Base-by-base conservation (phyloP, 257 asterid genomes). In the Oldenlandia corymbosa region DNA sequence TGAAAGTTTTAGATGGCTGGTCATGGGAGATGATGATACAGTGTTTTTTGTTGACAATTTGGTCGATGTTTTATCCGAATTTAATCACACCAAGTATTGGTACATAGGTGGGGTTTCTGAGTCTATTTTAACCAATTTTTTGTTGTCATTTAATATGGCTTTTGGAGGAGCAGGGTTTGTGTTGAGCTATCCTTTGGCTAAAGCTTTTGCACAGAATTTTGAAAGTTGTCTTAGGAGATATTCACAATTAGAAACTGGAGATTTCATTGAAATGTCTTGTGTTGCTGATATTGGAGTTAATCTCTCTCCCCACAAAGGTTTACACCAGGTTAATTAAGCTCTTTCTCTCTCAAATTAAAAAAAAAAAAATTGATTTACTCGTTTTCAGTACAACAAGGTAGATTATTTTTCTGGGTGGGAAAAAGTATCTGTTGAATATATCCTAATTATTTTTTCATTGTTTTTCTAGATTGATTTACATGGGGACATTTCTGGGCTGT, bases 161-260 rank as follows among this genome's bases (percentile, higher is more conserved):
- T 88, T 82, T 37, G 96, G 96, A 0, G 96, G 96, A 36, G 96
- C 84, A 7, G 96, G 95, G 3, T 68, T 86, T 18, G 76, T 80
- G 6, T 32, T 86, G 70, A 88, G 96, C 47, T 83, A 75, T 31
- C 83, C 90, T 18, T 64, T 86, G 39, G 96, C 82, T 0, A 78
- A 68, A 65, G 87, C 90, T 3, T 34, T 88, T 41, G 81, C 81
- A 0, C 46, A 54, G 2, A 83, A 78, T 27, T 68, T 86, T 75
- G 80, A 81, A 9, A 55, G 52, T 55, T 86, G 93, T 50, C 62
- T 88, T 1, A 68, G 76, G 67, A 69, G 88, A 55, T 63, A 88
- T 61, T 68, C 79, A 6, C 34, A 70, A 1, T 6, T 56, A 13
- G 18, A 78, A 39, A 71, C 90, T 17, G 87, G 90, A 5, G 95